Conservation (phyloP, 768 basidiomycete genomes). For the Pisolithus marmoratus region DNA sequence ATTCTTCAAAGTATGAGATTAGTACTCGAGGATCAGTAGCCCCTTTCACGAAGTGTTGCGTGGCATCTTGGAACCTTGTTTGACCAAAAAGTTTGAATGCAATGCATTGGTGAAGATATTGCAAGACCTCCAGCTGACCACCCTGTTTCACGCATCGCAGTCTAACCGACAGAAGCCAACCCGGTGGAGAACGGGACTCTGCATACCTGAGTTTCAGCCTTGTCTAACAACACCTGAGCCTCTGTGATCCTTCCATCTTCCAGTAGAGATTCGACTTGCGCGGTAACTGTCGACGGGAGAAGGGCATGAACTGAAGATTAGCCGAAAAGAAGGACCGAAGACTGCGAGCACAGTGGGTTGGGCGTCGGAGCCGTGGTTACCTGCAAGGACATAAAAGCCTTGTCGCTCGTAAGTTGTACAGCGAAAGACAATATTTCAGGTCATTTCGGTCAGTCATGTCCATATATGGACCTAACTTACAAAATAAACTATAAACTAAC, state of each 20-base stretch:
- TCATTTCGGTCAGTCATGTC: no score
- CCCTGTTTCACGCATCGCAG: conserved; percentile 7
- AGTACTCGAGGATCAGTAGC: conserved; percentile 81
- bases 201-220: conserved; percentile 33
- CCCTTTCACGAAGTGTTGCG: conserved; percentile 69
- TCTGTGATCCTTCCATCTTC: conserved; percentile 61
- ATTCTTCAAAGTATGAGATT: conserved; percentile 71
- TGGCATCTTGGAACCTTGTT: conserved; percentile 81
- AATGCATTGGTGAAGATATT: conserved; percentile 75
- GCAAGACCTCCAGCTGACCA: conserved; percentile 57
- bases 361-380: conserved; percentile 14
- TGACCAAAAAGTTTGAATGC: conserved; percentile 75
- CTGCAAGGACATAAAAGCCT: neutral
- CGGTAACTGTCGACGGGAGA: conserved; percentile 64
- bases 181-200: conserved; percentile 6
- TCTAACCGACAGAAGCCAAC: neutral
- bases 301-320: conserved; percentile 57
- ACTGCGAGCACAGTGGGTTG: conserved; percentile 49
- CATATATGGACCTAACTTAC: no score
- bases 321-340: conserved; percentile 62
- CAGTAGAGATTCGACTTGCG: conserved; percentile 66
- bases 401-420: no score
- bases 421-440: neutral
- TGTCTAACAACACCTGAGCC: conserved; percentile 56
- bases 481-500: no score